Evolutionary conservation across 495 filamentous ascomycete genomes (phyloP).

Genomic region (Podospora australis): DNA sequence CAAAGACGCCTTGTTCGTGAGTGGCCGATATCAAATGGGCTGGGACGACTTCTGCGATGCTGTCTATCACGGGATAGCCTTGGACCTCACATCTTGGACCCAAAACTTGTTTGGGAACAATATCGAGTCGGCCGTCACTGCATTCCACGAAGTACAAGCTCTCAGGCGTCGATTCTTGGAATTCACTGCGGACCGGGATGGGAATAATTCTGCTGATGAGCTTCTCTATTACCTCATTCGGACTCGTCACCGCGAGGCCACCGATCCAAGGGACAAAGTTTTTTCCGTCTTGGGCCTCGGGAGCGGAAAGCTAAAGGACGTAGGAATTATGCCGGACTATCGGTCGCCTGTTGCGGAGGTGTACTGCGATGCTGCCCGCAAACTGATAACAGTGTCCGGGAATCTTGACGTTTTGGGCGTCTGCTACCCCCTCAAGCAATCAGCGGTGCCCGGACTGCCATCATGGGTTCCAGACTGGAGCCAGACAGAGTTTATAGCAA

Average conservation of each 20-base stretch:
- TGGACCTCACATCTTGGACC: slow-evolving; percentile 1
- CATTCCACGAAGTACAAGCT: slow-evolving; percentile 3
- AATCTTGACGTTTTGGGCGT: slow-evolving; percentile 7
- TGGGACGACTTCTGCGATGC: slow-evolving; percentile 7
- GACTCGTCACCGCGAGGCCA: slow-evolving; percentile 18
- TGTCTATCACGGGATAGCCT: background rate
- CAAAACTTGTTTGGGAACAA: background rate
- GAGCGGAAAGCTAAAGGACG: background rate
- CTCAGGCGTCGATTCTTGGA: background rate
- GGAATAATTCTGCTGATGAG: slow-evolving; percentile 8
- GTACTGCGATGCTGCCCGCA: slow-evolving; percentile 1
- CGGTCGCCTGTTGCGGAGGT: background rate
- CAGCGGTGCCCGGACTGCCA: background rate
- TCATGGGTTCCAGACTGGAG: slow-evolving; percentile 12
- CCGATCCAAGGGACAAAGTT: slow-evolving; percentile 24
- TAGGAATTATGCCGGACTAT: slow-evolving; percentile 6
- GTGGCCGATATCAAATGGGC: background rate
- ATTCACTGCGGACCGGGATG: background rate
- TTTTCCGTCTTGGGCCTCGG: slow-evolving; percentile 28
- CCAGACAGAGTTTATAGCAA: background rate
- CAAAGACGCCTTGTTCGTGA: slow-evolving; percentile 1
- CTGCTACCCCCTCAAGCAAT: background rate
- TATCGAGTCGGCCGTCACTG: background rate
- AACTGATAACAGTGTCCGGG: background rate
- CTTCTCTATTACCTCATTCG: slow-evolving; percentile 1